Percentiles rank a stretch among this genome's conserved stretches.
phyloP scores from a whole-genome alignment of 2,329 filamentous ascomycete species.

The Thielaviopsis populi region DNA sequence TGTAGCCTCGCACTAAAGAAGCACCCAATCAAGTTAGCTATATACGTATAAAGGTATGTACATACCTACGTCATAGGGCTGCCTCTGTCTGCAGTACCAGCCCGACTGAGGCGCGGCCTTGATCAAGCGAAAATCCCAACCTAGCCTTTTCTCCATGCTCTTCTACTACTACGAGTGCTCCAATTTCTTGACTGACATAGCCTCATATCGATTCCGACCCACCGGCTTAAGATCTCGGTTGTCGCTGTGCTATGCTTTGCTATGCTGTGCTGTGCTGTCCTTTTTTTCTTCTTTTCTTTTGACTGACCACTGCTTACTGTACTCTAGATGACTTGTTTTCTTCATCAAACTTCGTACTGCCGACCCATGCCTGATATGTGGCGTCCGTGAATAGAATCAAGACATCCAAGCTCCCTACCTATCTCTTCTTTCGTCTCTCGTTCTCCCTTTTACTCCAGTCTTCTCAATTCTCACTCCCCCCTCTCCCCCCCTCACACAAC shows the following conservation, averaged over 20 bases:
- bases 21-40: not conserved
- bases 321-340: too few species aligned
- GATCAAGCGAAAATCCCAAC: not conserved
- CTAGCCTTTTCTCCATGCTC: not conserved
- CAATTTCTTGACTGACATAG: not conserved
- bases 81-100: not conserved
- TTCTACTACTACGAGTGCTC: not conserved
- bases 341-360: too few species aligned
- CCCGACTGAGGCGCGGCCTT: not conserved
- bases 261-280: too few species aligned
- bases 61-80: not conserved
- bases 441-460: not conserved
- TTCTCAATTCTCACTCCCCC: not conserved
- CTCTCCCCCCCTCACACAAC: too few species aligned
- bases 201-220: too few species aligned
- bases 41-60: not conserved
- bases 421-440: not conserved
- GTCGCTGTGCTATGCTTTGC: too few species aligned
- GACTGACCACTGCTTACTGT: too few species aligned
- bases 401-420: not conserved
- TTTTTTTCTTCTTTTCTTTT: too few species aligned
- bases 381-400: not conserved
- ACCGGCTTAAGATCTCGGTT: too few species aligned
- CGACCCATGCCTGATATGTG: not conserved
- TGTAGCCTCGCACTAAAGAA: not conserved